Base-by-base conservation (phyloP, 306 rosid genomes). In the Quercus cerris region DNA sequence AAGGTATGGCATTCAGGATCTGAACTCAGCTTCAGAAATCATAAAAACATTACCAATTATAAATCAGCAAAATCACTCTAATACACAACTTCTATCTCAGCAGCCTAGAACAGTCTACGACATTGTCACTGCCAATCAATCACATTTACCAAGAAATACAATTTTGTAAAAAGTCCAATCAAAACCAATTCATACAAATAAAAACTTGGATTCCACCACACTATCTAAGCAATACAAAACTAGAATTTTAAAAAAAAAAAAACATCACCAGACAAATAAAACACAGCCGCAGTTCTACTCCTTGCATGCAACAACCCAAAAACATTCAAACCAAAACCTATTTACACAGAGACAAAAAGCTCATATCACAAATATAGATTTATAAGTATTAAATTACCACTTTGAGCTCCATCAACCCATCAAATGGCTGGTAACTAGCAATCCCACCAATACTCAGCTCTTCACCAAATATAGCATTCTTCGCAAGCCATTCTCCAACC, bases 401-500 rank as follows among this genome's bases (percentile, higher is more conserved):
- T 82, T 89, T 86, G 82, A 89, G 75, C 73, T 89, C 90, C 77
- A 70, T 54, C 27, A 84, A 75, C 2, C 92, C 92, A 81, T 89
- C 88, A 72, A 57, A 80, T 80, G 90, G 86, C 80, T 84, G 90
- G 77, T 86, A 84, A 38, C 85, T 31, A 41, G 85, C 85, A 68
- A 83, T 86, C 73, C 81, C 86, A 58, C 74, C 66, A 11, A 89
- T 74, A 25, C 87, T 76, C 63, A 80, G 72, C 77, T 84, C 73
- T 56, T 46, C 57, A 64, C 28, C 77, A 73, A 61, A 54, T 71
- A 75, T 85, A 44, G 86, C 97, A 68, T 85, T 87, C 75, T 82
- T 84, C 81, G 62, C 75, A 15, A 94, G 70, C 97, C 98, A 94
- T 73, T 86, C 87, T 79, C 81, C 77, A 83, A 94, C 86, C 83